phyloP scores from a whole-genome alignment of 768 basidiomycete species.

The Hydnomerulius pinastri region DNA sequence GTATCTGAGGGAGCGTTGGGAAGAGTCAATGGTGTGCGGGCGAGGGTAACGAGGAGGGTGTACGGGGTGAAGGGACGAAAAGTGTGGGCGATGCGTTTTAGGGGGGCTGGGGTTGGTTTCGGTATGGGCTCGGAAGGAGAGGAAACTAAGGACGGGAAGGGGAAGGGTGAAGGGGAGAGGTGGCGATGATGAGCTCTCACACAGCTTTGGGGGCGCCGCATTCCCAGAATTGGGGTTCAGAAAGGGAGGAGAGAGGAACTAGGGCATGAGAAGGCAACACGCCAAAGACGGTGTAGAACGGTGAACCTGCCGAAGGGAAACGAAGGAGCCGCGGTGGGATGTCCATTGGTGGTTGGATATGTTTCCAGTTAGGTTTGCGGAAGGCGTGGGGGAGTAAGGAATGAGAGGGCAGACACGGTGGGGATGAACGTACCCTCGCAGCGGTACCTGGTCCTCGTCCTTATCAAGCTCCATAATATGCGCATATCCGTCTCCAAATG shows the following conservation, averaged over 20 bases:
- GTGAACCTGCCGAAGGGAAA: conserved; percentile 76
- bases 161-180: too few relatives aligned
- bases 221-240: conserved; percentile 1
- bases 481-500: conserved; percentile 69
- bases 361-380: too few relatives aligned
- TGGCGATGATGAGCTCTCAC: conserved; percentile 42
- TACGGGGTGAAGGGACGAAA: conserved; percentile 40
- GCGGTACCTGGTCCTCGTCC: conserved; percentile 41
- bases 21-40: conserved; percentile 60
- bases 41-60: conserved; percentile 39
- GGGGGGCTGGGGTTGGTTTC: conserved; percentile 36
- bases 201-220: conserved; percentile 30
- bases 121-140: conserved; percentile 10
- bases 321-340: conserved; percentile 68
- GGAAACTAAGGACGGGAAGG: conserved; percentile 46
- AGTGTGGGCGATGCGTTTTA: conserved; percentile 32
- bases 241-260: conserved; percentile 8
- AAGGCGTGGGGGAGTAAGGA: background rate
- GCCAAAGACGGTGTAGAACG: conserved; percentile 57
- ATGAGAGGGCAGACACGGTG: background rate
- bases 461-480: conserved; percentile 51
- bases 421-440: conserved; percentile 39
- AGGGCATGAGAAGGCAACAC: conserved; percentile 47
- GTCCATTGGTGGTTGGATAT: conserved; percentile 68
- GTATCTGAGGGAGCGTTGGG: conserved; percentile 58